Evolutionary conservation across 257 asterid species (phyloP), one percentile per base, ranked within the genome.

Genomic region (Verbena officinalis): DNA sequence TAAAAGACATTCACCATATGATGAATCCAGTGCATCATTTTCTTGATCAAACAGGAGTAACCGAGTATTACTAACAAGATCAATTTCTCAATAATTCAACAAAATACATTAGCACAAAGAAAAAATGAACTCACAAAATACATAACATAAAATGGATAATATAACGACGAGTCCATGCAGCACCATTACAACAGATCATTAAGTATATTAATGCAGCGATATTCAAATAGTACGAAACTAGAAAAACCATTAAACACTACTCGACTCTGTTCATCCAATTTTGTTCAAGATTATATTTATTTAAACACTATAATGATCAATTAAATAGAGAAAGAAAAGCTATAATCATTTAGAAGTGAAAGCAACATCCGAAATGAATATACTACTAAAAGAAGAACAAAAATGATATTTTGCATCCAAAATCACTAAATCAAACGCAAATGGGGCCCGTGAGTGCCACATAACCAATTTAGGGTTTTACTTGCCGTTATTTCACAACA

Each of bases 131-230:
- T 64, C n/a, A 67, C 65, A 45, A 42, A 68, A 65, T 54, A 66
- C 74, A 76, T 69, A 68, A 62, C 62, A 36, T 36, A 22, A 24
- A 52, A 65, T 51, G 50, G 68, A 60, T 20, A 45, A 64, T 31
- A n/a, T n/a, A n/a, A n/a, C n/a, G 42, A 21, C 24, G 67, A 61
- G 31, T 17, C 54, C n/a, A n/a, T n/a, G n/a, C 64, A 55, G 58
- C 60, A 48, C 53, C 60, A 36, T 31, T 67, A 67, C 82, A 77
- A 43, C 70, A 80, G 53, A 70, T 53, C 70, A 65, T 44, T 34
- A 73, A 56, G 55, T 60, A 75, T 73, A 69, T 72, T 45, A 73
- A 67, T 43, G 59, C 76, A 50, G 56, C 61, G 33, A 2, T 27
- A 2, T n/a, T n/a, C n/a, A 5, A 5, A 27, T 27, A 27, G 33